Base-by-base conservation (phyloP, 352 stramenopile genomes). In the Phytophthora litchii region DNA sequence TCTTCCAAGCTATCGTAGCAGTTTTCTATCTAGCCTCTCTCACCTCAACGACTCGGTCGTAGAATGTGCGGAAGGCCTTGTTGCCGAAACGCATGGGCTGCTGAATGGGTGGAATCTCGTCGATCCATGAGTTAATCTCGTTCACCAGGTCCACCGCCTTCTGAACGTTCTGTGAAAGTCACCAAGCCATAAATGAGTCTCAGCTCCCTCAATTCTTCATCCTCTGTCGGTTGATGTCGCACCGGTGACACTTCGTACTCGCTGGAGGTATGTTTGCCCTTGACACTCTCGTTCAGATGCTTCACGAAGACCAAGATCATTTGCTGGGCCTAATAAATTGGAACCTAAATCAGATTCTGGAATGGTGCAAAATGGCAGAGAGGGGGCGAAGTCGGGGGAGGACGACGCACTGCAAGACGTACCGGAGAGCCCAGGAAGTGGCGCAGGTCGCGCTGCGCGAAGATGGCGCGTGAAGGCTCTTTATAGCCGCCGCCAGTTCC, bases 81-180 rank as follows among this genome's bases (percentile, higher is more conserved):
- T 98, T 98, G 16, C 94, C 94, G 54, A 98, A 98, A 27, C 94
- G 90, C 89, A 97, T 97, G 14, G 90, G 88, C 70, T 98, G 92
- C 65, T 97, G 80, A 45, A 97, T 83, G 13, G 90, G 91, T 27
- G 93, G 92, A 42, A 97, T 94, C 38, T 97, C 91, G 44, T 97
- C 88, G 44, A 98, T 86, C 89, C 90, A 97, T 38, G 67, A 72
- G 58, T 86, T 81, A 42, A 97, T 76, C 40, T 86, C 70, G 23
- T 74, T 47, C 11, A 94, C 19, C 25, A 92, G 41, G 4, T 75
- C 68, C n/a, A 91, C 78, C 0, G 81, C 70, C 48, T 84, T 86
- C 42, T 86, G 60, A 9, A 94, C 81, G 63, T 88, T 92, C 85
- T 94, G 57, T 44, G 60, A 20, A 25, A 12, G 25, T 13, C 20